Evolutionary conservation across 768 basidiomycete genomes (phyloP).

Genomic region (Peribolospora baueri): DNA sequence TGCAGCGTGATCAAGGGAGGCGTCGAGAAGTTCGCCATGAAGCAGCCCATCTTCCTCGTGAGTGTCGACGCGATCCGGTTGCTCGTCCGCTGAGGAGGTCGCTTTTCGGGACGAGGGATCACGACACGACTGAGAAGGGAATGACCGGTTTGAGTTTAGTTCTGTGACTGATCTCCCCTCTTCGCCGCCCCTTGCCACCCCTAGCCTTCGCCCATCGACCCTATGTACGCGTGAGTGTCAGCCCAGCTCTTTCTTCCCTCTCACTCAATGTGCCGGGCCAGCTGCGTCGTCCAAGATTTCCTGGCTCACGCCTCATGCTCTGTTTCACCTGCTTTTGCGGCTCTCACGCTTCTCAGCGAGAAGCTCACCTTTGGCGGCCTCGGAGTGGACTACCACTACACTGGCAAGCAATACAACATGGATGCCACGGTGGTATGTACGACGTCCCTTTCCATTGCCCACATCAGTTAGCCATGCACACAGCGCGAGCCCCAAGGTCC

Average conservation of each 20-base stretch:
- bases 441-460: too few relatives aligned
- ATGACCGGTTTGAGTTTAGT: too few relatives aligned
- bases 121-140: too few relatives aligned
- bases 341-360: neutral
- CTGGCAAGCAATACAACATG: constrained; percentile 54
- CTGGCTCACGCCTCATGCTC: too few relatives aligned
- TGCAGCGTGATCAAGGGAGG: constrained; percentile 51
- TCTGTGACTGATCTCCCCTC: neutral
- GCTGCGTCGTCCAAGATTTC: too few relatives aligned
- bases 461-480: neutral
- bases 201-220: constrained; percentile 50
- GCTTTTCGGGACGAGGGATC: too few relatives aligned
- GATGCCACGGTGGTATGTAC: constrained; percentile 29
- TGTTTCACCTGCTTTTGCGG: neutral
- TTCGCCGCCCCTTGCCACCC: neutral
- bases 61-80: constrained; percentile 4
- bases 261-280: constrained; percentile 29
- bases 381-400: constrained; percentile 20
- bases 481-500: neutral
- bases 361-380: too few relatives aligned
- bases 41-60: constrained; percentile 51
- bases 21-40: constrained; percentile 45
- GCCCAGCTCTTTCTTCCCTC: constrained; percentile 56
- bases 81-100: too few relatives aligned
- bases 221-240: constrained; percentile 29